phyloP scores from a whole-genome alignment of 2,329 filamentous ascomycete species.

The Xylaria sp. region DNA sequence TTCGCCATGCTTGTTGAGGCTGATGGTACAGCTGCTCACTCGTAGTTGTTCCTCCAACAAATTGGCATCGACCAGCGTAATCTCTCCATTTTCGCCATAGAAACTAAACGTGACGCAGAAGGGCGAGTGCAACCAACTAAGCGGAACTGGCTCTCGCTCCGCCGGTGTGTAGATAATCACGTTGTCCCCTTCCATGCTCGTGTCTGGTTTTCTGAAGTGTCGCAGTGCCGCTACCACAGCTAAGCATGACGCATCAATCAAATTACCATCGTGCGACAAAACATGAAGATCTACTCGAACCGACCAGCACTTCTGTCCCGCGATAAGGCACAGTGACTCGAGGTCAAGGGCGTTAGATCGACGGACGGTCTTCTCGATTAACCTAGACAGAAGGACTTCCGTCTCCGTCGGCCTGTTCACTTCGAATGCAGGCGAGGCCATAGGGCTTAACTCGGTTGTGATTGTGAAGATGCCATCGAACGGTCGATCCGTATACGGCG shows the following conservation, averaged over 20 bases:
- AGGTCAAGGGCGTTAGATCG: conserved; percentile 93
- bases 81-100: conserved; percentile 77
- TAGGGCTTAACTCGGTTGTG: conserved; percentile 87
- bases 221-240: conserved; percentile 88
- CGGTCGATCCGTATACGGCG: conserved; percentile 86
- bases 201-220: conserved; percentile 92
- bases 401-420: conserved; percentile 83
- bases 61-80: conserved; percentile 77
- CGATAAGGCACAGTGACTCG: conserved; percentile 93
- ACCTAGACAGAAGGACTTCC: conserved; percentile 85
- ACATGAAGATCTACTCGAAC: conserved; percentile 93
- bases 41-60: conserved; percentile 81
- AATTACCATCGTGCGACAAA: conserved; percentile 88
- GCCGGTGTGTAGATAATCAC: conserved; percentile 85
- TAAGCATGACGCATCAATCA: conserved; percentile 87
- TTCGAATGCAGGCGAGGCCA: conserved; percentile 92
- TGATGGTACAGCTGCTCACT: conserved; percentile 80
- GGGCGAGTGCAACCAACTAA: conserved; percentile 92
- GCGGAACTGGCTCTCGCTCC: conserved; percentile 88
- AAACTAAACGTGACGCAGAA: conserved; percentile 92
- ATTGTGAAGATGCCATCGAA: conserved; percentile 98
- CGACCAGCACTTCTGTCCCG: conserved; percentile 90
- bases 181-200: conserved; percentile 83
- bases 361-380: conserved; percentile 93
- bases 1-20: conserved; percentile 89